Conservation (phyloP, 345 rosid species). For the Populus alba region DNA sequence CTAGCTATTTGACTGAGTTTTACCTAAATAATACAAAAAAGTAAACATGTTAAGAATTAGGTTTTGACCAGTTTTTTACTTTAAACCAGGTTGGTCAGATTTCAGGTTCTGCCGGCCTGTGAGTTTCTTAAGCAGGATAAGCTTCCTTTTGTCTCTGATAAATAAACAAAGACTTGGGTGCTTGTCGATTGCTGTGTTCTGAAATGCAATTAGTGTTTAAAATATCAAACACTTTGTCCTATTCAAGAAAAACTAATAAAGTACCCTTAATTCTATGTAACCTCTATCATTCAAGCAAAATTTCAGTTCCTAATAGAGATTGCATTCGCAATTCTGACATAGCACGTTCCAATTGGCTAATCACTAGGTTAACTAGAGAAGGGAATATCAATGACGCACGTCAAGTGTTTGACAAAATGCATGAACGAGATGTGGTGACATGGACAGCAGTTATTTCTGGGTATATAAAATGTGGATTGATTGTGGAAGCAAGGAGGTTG, state of each 20-base stretch:
- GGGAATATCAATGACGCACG: conserved; percentile 54
- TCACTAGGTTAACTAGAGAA: conserved; percentile 41
- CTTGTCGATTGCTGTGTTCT: not conserved
- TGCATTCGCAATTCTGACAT: conserved; percentile 24
- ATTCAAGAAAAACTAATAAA: not conserved
- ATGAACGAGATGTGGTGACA: conserved; percentile 54
- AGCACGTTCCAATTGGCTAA: conserved; percentile 48
- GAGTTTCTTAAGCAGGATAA: too few relatives aligned
- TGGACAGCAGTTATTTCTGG: conserved; percentile 70
- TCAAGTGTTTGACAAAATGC: conserved; percentile 58
- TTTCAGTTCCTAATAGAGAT: conserved; percentile 22
- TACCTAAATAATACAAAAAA: too few relatives aligned
- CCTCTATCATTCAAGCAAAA: conserved; percentile 7
- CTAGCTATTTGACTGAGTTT: too few relatives aligned
- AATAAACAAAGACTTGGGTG: too few relatives aligned
- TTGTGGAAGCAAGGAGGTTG: conserved; percentile 56
- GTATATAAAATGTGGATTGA: conserved; percentile 49
- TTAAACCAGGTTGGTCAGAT: too few relatives aligned
- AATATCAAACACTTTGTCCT: not conserved
- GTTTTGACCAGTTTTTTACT: too few relatives aligned
- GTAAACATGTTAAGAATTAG: too few relatives aligned
- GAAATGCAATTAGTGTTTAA: conserved; percentile 4
- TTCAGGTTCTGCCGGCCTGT: too few relatives aligned
- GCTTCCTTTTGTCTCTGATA: too few relatives aligned
- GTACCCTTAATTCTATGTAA: not conserved